Conservation (phyloP, 495 filamentous ascomycete species). For the Annulohypoxylon bovei region DNA sequence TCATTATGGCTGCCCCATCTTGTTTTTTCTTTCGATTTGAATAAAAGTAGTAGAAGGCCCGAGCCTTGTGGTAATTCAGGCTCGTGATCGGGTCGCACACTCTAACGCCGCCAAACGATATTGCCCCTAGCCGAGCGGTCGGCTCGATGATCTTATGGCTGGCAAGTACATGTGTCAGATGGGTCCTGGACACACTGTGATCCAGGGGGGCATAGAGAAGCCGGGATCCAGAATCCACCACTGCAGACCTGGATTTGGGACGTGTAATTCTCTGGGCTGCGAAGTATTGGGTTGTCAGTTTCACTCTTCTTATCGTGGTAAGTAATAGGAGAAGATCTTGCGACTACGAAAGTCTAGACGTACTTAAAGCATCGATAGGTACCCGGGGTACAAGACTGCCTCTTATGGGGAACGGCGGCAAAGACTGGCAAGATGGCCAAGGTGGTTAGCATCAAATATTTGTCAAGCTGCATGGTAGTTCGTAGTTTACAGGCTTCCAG, state of each 20-base stretch:
- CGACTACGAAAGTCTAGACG: background rate
- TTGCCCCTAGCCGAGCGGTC: too few relatives aligned
- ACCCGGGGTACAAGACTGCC: background rate
- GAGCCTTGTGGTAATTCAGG: too few relatives aligned
- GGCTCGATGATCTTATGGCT: background rate
- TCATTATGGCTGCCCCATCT: too few relatives aligned
- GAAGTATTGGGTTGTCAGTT: background rate
- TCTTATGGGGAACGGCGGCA: background rate
- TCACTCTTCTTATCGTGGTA: background rate
- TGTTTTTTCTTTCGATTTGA: too few relatives aligned
- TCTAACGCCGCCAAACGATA: background rate
- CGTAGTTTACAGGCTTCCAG: background rate
- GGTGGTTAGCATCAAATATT: background rate
- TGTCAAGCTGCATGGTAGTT: background rate
- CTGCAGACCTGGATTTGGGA: background rate
- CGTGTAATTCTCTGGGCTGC: background rate
- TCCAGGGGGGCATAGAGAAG: background rate
- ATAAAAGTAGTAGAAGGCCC: too few relatives aligned
- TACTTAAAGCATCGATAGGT: constrained; percentile 29
- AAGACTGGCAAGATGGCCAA: background rate
- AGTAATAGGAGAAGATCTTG: background rate
- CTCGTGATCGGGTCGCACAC: background rate
- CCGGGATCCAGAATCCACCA: background rate
- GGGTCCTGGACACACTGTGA: background rate
- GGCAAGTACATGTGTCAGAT: background rate